phyloP scores from a whole-genome alignment of 2,329 filamentous ascomycete genomes.

The Stylonectria norvegica region DNA sequence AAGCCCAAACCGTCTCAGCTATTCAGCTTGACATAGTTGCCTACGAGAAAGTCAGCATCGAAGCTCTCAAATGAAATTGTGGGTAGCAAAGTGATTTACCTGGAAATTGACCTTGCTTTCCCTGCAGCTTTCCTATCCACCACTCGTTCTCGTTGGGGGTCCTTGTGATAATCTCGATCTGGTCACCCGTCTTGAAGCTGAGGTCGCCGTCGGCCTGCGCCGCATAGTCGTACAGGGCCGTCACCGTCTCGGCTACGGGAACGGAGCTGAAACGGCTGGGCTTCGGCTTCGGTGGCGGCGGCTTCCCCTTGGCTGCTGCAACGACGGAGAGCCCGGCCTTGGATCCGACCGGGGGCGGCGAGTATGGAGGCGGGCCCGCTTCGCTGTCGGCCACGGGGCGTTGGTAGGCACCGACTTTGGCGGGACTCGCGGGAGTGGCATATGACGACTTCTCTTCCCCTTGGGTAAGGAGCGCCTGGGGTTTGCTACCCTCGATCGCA shows the following conservation, averaged over 20 bases:
- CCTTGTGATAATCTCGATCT: slow-evolving; percentile 80
- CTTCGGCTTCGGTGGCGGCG: slow-evolving; percentile 61
- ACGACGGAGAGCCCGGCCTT: slow-evolving; percentile 44
- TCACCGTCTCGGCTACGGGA: slow-evolving; percentile 71
- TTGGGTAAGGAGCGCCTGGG: slow-evolving; percentile 50
- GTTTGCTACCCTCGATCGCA: slow-evolving; percentile 46
- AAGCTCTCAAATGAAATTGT: not conserved
- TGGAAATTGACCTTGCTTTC: slow-evolving; percentile 87
- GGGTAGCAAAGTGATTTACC: slow-evolving; percentile 54
- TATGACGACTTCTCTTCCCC: slow-evolving; percentile 36
- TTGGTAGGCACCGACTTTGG: slow-evolving; percentile 36
- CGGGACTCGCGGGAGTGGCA: slow-evolving; percentile 18
- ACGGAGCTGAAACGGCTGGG: slow-evolving; percentile 66
- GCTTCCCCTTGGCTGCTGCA: slow-evolving; percentile 61
- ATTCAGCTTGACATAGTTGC: slow-evolving; percentile 49
- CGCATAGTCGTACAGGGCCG: slow-evolving; percentile 92
- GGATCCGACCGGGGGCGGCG: slow-evolving; percentile 40
- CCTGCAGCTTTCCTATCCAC: slow-evolving; percentile 83
- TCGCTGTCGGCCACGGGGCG: slow-evolving; percentile 43
- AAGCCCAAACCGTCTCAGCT: slow-evolving; percentile 1
- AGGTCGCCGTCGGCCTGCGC: slow-evolving; percentile 93
- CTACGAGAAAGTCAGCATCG: slow-evolving; percentile 32
- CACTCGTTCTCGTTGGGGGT: slow-evolving; percentile 95
- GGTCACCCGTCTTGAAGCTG: slow-evolving; percentile 82
- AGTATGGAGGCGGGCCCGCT: slow-evolving; percentile 70